A percentile compares a stretch with the other conserved stretches of the same genome.
phyloP scores from a whole-genome alignment of 2,329 filamentous ascomycete genomes.

The Pseudocercospora musae region DNA sequence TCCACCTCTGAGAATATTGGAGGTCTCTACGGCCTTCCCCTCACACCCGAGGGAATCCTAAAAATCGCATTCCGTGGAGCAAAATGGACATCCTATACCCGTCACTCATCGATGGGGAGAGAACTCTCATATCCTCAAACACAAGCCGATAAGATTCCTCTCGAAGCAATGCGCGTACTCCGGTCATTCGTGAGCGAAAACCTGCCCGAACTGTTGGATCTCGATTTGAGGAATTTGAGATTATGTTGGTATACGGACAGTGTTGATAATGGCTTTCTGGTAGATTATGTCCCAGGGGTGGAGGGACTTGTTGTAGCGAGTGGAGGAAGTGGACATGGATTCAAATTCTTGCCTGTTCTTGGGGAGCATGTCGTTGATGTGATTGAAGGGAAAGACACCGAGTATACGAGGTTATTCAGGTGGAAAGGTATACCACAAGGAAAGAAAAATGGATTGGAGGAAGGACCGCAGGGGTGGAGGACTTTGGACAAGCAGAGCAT shows the following conservation, averaged over 20 bases:
- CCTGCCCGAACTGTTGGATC: conserved; percentile 32
- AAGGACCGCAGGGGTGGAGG: conserved; percentile 30
- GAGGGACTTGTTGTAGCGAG: conserved; percentile 30
- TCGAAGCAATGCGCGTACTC: conserved; percentile 27
- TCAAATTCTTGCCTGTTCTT: conserved; percentile 34
- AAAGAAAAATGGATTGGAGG: conserved; percentile 29
- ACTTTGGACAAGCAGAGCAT: conserved; percentile 29
- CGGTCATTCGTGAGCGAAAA: conserved; percentile 43
- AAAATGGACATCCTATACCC: conserved; percentile 29
- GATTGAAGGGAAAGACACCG: conserved; percentile 12
- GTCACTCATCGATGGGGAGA: not conserved
- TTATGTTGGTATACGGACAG: conserved; percentile 55
- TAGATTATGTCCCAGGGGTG: conserved; percentile 26
- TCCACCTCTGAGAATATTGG: conserved; percentile 7
- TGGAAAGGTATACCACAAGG: conserved; percentile 22
- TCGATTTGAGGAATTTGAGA: conserved; percentile 42
- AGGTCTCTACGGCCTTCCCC: conserved; percentile 27
- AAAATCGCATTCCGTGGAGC: conserved; percentile 30
- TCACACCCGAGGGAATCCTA: conserved; percentile 24
- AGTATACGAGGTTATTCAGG: conserved; percentile 26
- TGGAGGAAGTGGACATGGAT: conserved; percentile 34
- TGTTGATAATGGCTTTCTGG: conserved; percentile 30
- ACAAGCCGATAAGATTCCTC: conserved; percentile 21
- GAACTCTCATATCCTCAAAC: conserved; percentile 25
- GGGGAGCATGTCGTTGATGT: conserved; percentile 32